A percentile compares a stretch with the other conserved stretches of the same genome.
Conservation (phyloP, 768 basidiomycete genomes). For the Scleroderma citrinum region DNA sequence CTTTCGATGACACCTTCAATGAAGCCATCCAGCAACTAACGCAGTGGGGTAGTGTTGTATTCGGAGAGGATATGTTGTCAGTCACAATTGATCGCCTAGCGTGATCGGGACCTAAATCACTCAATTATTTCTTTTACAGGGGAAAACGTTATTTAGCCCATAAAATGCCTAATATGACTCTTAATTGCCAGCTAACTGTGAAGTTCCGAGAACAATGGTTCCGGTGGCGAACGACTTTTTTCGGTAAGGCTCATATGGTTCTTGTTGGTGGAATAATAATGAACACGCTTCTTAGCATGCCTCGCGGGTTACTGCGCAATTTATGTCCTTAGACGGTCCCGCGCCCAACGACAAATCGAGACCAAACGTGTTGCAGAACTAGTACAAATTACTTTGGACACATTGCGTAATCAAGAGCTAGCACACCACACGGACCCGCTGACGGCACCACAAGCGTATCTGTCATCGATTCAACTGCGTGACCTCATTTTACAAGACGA, state of each 20-base stretch:
- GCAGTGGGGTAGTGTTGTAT: constrained; percentile 66
- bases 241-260: constrained; percentile 39
- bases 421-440: constrained; percentile 80
- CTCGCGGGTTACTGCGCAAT: constrained; percentile 11
- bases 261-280: constrained; percentile 7
- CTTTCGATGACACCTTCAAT: constrained; percentile 69
- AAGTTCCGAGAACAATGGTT: constrained; percentile 61
- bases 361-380: constrained; percentile 61
- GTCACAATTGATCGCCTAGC: constrained; percentile 29
- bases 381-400: constrained; percentile 74
- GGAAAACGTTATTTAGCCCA: constrained; percentile 73
- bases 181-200: constrained; percentile 61
- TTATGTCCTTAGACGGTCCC: constrained; percentile 22
- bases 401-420: constrained; percentile 76
- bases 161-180: constrained; percentile 59
- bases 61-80: constrained; percentile 59
- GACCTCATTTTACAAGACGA: constrained; percentile 81
- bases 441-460: constrained; percentile 63
- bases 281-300: constrained; percentile 24
- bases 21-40: constrained; percentile 74
- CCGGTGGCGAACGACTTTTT: constrained; percentile 58
- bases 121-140: constrained; percentile 33
- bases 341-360: constrained; percentile 51
- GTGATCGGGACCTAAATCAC: constrained; percentile 16
- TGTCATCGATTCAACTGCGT: constrained; percentile 83